Evolutionary conservation across 2,329 filamentous ascomycete genomes (phyloP), one percentile per base, ranked within the genome.

Genomic region (Achaetomium macrosporum): DNA sequence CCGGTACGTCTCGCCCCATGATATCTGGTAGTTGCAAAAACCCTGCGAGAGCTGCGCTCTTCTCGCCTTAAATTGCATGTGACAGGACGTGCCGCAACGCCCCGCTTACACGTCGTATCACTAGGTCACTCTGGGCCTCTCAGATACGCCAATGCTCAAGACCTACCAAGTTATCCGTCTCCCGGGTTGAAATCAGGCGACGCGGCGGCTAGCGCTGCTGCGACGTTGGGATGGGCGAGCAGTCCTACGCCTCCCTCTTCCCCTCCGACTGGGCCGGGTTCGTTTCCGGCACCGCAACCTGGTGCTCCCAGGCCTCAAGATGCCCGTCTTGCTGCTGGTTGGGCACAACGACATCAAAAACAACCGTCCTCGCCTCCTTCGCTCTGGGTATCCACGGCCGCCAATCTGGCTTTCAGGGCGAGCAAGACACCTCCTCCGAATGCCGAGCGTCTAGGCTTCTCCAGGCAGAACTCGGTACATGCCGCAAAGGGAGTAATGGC

Each of bases 401-500:
- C 87, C 2, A 83, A 73, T 39, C 77, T 74, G 41, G 72, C 73
- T 7, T 74, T 72, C 61, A 65, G 65, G 15, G 62, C 62, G 66
- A 65, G 54, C 64, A 58, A 49, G 42, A 29, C 51, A 33, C 43
- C 61, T 47, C 36, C 56, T 10, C 57, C 55, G 12, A 52, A 70
- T 73, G 5, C 68, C 71, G 71, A 72, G 72, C 35, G 72, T 73
- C 58, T 74, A 70, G 17, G 69, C 10, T 69, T 83, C 25, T 77
- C 78, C 42, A 77, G 76, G 35, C 79, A 81, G 56, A 84, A 81
- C 54, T 90, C 90, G 1, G 74, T 92, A 43, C 73, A 81, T 35
- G 90, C 90, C 40, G 90, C 90, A 12, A 86, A 85, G 46, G 88
- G 83, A 29, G 89, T 89, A n/a, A 84, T 90, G 71, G 75, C 81